Evolutionary conservation across 495 filamentous ascomycete species (phyloP).

Genomic region (Hypoxylon subgilvum): DNA sequence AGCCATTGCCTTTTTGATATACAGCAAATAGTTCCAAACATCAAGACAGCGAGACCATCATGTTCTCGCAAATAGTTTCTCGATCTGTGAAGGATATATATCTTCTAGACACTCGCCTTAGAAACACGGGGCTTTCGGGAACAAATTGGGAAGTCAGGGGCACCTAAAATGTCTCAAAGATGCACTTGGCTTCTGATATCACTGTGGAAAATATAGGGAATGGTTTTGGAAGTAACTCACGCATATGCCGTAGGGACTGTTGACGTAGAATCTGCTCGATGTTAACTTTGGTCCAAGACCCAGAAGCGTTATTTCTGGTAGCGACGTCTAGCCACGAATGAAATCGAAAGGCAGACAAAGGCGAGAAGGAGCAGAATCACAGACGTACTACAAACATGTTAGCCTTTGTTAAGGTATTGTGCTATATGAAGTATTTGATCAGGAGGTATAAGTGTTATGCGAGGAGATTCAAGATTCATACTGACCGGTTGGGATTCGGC

Average conservation of each 20-base stretch:
- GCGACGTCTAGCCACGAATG: too few species aligned
- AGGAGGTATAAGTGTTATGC: neutral
- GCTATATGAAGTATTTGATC: neutral
- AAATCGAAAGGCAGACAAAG: neutral
- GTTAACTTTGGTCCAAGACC: constrained; percentile 2
- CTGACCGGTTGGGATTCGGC: constrained; percentile 68
- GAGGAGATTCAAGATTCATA: neutral
- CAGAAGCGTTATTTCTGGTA: neutral
- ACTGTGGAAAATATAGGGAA: neutral
- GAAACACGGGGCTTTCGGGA: too few species aligned
- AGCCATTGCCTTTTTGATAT: neutral
- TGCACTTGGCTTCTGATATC: too few species aligned
- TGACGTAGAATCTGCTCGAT: constrained; percentile 70
- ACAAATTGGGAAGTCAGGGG: too few species aligned
- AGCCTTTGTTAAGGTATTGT: neutral
- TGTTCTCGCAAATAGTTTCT: neutral
- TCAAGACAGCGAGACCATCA: neutral
- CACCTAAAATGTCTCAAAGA: too few species aligned
- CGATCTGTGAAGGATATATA: too few species aligned
- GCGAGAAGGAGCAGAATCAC: neutral
- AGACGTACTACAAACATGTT: constrained; percentile 19
- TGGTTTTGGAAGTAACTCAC: constrained; percentile 13
- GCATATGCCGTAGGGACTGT: constrained; percentile 74
- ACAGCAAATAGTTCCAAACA: neutral
- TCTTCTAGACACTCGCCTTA: too few species aligned